A percentile compares a stretch with the other conserved stretches of the same genome.
These are phyloP conservation scores for Atkinsonella hypoxylon DNA, from an alignment of 2,329 filamentous ascomycete genomes.

Conservation along the genomic window DNA sequence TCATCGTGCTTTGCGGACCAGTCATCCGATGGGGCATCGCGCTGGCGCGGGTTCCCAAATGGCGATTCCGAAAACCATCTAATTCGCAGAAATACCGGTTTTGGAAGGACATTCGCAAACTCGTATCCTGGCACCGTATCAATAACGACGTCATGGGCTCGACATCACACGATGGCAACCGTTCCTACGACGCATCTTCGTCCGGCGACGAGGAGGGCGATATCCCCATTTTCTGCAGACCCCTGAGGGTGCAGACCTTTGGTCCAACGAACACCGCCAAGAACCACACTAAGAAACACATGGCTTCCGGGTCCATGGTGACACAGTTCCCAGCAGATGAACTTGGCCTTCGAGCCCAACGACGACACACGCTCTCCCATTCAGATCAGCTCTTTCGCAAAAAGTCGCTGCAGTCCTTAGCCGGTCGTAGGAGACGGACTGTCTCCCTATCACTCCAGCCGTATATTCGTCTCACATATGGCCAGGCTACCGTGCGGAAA, in stretches of 20 bases:
- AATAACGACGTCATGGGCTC: constrained; percentile 25
- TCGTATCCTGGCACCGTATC: constrained; percentile 34
- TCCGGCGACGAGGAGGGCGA: constrained; percentile 22
- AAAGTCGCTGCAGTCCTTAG: constrained; percentile 42
- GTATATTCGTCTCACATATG: constrained; percentile 68
- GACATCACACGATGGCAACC: constrained; percentile 16
- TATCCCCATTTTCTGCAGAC: constrained; percentile 10
- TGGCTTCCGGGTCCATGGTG: background rate
- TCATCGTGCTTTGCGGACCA: constrained; percentile 61
- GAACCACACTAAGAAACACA: background rate
- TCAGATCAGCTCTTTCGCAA: constrained; percentile 21
- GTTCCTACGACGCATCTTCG: constrained; percentile 18
- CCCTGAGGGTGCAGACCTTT: constrained; percentile 19
- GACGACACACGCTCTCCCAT: constrained; percentile 43
- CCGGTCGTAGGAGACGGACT: constrained; percentile 53
- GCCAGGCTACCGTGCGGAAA: constrained; percentile 64
- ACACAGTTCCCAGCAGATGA: background rate
- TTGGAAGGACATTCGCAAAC: constrained; percentile 28
- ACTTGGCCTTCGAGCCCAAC: constrained; percentile 16
- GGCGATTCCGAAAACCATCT: constrained; percentile 62
- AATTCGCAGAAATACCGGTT: constrained; percentile 22
- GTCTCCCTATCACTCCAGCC: constrained; percentile 54
- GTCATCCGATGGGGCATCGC: constrained; percentile 75
- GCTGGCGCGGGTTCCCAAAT: constrained; percentile 78
- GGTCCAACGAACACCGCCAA: constrained; percentile 9